A percentile compares a stretch with the other conserved stretches of the same genome.
phyloP scores from a whole-genome alignment of 2,329 filamentous ascomycete genomes.

The Aspergillus sclerotialis region DNA sequence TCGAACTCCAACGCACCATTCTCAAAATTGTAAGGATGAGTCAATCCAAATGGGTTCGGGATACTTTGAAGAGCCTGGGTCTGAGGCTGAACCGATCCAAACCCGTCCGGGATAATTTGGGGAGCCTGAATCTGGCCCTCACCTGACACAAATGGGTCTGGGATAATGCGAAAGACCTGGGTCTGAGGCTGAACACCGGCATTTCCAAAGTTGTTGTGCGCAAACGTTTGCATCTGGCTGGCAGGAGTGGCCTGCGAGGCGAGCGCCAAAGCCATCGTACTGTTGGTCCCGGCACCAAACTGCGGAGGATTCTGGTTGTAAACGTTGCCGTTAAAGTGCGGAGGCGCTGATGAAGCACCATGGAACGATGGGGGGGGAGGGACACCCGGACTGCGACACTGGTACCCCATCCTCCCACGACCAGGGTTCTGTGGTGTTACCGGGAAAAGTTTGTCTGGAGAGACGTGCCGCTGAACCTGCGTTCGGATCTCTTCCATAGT shows the following conservation, averaged over 20 bases:
- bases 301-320: not conserved
- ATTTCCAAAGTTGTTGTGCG: no score
- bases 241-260: no score
- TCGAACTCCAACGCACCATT: constrained; percentile 6
- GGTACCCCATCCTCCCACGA: not conserved
- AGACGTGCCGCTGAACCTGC: constrained; percentile 2
- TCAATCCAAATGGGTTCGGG: not conserved
- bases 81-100: not conserved
- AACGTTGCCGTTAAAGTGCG: no score
- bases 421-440: not conserved
- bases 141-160: no score
- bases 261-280: no score
- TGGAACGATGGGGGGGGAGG: not conserved
- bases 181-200: no score
- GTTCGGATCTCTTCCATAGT: constrained; percentile 10
- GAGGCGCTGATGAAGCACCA: no score
- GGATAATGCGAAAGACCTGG: no score
- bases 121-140: not conserved
- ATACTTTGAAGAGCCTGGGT: not conserved
- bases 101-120: not conserved
- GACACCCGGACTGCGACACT: not conserved
- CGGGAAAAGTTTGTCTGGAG: constrained; percentile 5
- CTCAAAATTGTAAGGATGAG: not conserved
- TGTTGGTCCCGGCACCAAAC: no score
- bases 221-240: no score